Percentiles rank a stretch among this genome's conserved stretches.
Conservation (phyloP, 1,284 basidiomycete genomes). For the Bondarzewia mesenterica region DNA sequence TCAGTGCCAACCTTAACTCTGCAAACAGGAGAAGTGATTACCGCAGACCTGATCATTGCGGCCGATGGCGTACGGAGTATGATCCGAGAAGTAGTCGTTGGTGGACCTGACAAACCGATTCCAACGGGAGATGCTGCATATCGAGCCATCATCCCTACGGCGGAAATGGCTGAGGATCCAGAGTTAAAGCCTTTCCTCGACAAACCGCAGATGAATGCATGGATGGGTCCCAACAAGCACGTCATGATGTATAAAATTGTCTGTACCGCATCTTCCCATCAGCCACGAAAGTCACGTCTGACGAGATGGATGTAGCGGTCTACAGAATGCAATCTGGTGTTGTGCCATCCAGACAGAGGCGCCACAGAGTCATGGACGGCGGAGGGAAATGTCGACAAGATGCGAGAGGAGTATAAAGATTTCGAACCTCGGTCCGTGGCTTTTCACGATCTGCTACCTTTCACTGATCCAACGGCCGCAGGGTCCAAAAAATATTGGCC, state of each 20-base stretch:
- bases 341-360: conserved; percentile 35
- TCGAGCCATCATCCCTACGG: conserved; percentile 39
- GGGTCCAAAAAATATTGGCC: conserved; percentile 30
- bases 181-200: conserved; percentile 34
- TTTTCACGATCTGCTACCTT: neutral
- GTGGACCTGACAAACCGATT: conserved; percentile 20
- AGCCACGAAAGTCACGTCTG: neutral
- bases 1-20: conserved; percentile 26
- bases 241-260: conserved; percentile 37
- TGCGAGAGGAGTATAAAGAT: conserved; percentile 35
- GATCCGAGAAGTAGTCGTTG: conserved; percentile 38
- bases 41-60: conserved; percentile 33
- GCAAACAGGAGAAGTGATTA: conserved; percentile 27
- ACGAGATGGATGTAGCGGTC: conserved; percentile 21
- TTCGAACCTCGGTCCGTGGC: conserved; percentile 34
- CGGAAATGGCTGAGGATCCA: conserved; percentile 39
- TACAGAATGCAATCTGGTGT: conserved; percentile 34
- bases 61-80: conserved; percentile 44
- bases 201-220: conserved; percentile 32
- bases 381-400: conserved; percentile 35
- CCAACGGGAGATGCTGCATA: conserved; percentile 50
- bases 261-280: conserved; percentile 10
- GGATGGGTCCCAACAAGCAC: conserved; percentile 35
- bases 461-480: conserved; percentile 3
- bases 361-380: conserved; percentile 39